These are phyloP conservation scores for Puccinellia tenuiflora DNA, from an alignment of 176 grass and related monocot genomes.

Conservation along the genomic window DNA sequence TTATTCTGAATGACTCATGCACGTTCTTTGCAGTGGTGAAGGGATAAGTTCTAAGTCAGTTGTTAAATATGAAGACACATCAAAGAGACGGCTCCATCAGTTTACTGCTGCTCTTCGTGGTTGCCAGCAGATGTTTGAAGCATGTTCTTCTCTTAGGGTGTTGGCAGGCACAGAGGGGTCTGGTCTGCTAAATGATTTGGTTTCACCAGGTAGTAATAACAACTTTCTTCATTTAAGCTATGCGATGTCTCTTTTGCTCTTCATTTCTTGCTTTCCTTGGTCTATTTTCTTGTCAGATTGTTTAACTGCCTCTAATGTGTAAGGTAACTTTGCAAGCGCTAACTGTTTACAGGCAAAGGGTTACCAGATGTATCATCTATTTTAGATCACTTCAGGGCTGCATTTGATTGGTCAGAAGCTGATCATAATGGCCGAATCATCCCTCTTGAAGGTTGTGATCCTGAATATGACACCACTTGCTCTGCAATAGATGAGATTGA, in stretches of 20 bases:
- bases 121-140: constrained; percentile 74
- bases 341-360: constrained; percentile 66
- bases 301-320: constrained; percentile 3
- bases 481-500: constrained; percentile 58
- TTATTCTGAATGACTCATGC: neutral
- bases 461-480: constrained; percentile 65
- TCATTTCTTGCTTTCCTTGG: constrained; percentile 11
- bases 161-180: constrained; percentile 44
- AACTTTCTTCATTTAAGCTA: constrained; percentile 15
- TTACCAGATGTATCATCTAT: constrained; percentile 56
- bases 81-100: constrained; percentile 86
- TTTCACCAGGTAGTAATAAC: constrained; percentile 61
- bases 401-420: constrained; percentile 99
- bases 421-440: constrained; percentile 71
- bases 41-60: constrained; percentile 61
- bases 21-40: constrained; percentile 44
- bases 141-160: constrained; percentile 54
- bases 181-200: constrained; percentile 69
- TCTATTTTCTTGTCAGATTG: constrained; percentile 12
- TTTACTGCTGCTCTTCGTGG: constrained; percentile 72
- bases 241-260: neutral
- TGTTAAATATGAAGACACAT: constrained; percentile 91
- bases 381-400: constrained; percentile 72
- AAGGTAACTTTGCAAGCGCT: constrained; percentile 21
- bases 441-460: constrained; percentile 80